phyloP scores from a whole-genome alignment of 768 basidiomycete genomes.

The Podaxis mareebaensis region DNA sequence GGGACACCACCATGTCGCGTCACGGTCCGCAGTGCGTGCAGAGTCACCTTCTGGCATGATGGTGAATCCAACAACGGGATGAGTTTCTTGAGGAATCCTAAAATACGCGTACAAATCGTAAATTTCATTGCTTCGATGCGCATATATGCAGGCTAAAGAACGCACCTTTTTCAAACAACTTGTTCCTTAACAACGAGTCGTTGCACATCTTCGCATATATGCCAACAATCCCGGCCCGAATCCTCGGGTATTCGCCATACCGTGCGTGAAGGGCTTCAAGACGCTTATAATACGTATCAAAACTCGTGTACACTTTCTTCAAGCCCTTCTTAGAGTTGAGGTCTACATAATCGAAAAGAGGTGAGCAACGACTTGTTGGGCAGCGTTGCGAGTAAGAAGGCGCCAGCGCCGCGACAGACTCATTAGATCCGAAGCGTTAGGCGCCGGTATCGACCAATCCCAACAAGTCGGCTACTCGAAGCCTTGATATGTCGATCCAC shows the following conservation, averaged over 20 bases:
- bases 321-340: background rate
- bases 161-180: constrained; percentile 57
- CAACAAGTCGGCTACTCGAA: background rate
- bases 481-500: background rate
- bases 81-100: constrained; percentile 60
- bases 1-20: constrained; percentile 61
- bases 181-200: constrained; percentile 37
- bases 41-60: too few relatives aligned
- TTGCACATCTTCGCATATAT: constrained; percentile 66
- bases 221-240: constrained; percentile 57
- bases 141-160: background rate
- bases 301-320: background rate
- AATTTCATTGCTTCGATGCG: background rate
- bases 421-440: background rate
- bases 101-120: background rate
- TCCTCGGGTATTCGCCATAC: constrained; percentile 42
- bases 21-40: constrained; percentile 24
- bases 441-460: background rate
- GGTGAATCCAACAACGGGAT: constrained; percentile 47
- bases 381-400: too few relatives aligned
- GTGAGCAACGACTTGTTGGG: too few relatives aligned
- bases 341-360: too few relatives aligned
- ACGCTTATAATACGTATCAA: background rate
- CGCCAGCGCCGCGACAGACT: too few relatives aligned
- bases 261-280: constrained; percentile 20